Evolutionary conservation across 2,329 filamentous ascomycete species (phyloP).

Genomic region (Fusarium sororula): DNA sequence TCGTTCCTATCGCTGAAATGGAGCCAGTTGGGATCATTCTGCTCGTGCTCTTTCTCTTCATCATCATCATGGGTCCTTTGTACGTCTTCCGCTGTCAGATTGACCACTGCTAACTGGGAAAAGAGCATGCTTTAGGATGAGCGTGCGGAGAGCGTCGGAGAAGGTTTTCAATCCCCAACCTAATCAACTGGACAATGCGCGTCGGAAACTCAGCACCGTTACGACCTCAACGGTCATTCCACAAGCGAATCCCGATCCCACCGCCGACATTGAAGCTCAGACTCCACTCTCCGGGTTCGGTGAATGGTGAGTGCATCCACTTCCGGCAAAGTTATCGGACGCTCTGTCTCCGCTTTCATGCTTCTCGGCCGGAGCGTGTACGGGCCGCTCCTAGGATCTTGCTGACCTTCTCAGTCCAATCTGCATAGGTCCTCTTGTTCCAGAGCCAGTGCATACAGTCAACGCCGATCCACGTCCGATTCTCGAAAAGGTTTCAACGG

Average conservation of each 20-base stretch:
- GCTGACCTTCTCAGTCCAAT: slow-evolving; percentile 41
- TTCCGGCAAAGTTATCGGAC: background rate
- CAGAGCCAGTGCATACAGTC: slow-evolving; percentile 36
- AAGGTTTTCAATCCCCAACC: slow-evolving; percentile 35
- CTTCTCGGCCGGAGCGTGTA: slow-evolving; percentile 1
- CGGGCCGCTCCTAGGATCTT: background rate
- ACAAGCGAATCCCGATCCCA: slow-evolving; percentile 7
- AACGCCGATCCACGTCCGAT: slow-evolving; percentile 21
- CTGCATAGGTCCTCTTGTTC: slow-evolving; percentile 46
- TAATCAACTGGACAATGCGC: slow-evolving; percentile 37
- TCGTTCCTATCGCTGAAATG: slow-evolving; percentile 18
- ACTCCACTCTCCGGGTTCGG: slow-evolving; percentile 32
- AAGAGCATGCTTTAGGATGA: slow-evolving; percentile 33
- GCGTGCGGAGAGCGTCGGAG: slow-evolving; percentile 12
- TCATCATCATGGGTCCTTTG: slow-evolving; percentile 37
- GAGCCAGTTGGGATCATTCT: slow-evolving; percentile 41
- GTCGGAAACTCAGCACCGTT: slow-evolving; percentile 44
- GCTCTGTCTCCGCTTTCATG: slow-evolving; percentile 11
- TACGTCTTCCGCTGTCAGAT: background rate
- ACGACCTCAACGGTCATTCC: slow-evolving; percentile 36
- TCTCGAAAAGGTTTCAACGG: slow-evolving; percentile 27
- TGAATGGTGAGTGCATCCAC: slow-evolving; percentile 40
- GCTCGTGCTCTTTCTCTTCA: slow-evolving; percentile 35
- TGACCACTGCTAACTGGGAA: background rate
- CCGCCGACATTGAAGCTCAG: slow-evolving; percentile 31